phyloP scores from a whole-genome alignment of 345 rosid species.

The Hibiscus syriacus region DNA sequence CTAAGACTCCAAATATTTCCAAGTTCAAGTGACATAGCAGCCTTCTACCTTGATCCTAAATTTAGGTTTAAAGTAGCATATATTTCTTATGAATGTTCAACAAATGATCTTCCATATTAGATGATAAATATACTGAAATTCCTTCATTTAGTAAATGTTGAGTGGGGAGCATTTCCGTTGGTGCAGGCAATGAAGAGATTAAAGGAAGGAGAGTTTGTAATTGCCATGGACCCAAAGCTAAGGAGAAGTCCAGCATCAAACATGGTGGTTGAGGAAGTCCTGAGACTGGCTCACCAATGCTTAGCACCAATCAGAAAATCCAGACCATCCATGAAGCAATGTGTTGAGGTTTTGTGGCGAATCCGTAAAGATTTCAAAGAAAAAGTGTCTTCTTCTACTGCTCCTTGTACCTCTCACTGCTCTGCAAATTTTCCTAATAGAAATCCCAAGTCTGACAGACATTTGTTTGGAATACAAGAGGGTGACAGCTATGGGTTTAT shows the following conservation, averaged over 20 bases:
- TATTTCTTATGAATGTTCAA: too few species aligned
- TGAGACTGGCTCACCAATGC: conserved; percentile 62
- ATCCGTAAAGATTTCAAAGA: conserved; percentile 58
- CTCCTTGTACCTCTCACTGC: conserved; percentile 33
- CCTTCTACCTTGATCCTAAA: background rate
- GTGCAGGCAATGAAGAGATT: conserved; percentile 68
- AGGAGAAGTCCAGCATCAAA: conserved; percentile 59
- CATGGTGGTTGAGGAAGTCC: conserved; percentile 47
- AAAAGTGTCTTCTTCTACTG: conserved; percentile 17
- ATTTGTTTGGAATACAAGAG: conserved; percentile 39
- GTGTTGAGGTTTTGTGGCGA: conserved; percentile 68
- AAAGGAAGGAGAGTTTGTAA: conserved; percentile 47
- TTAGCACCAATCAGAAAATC: conserved; percentile 41
- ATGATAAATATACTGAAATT: background rate
- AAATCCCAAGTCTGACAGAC: conserved; percentile 26
- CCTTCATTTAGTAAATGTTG: background rate
- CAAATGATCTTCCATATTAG: too few species aligned
- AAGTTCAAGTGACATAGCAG: background rate
- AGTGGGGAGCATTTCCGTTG: background rate
- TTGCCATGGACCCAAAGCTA: conserved; percentile 70
- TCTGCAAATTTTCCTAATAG: conserved; percentile 37
- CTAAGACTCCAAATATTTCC: too few species aligned
- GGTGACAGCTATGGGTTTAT: conserved; percentile 29
- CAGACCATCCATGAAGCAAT: conserved; percentile 71
- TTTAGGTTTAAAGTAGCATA: too few species aligned